Evolutionary conservation across 2,329 filamentous ascomycete genomes (phyloP), one percentile per base, ranked within the genome.

Genomic region (Mycogone perniciosa): DNA sequence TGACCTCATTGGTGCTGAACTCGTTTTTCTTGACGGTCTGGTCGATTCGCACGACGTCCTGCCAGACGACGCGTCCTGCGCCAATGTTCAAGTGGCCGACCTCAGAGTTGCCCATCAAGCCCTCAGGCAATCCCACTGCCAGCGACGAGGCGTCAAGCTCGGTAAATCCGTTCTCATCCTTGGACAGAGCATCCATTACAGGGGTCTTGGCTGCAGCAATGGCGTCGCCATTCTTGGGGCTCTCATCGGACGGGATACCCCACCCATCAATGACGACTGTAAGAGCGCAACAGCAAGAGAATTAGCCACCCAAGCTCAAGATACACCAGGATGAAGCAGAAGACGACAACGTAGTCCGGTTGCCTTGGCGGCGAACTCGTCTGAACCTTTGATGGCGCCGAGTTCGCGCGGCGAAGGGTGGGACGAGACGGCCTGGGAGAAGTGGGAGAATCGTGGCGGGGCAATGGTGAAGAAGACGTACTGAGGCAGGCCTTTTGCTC

Each of bases 71-170:
- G 64, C 93, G 82, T 52, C 93, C 93, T 53, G 93, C 93, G 63
- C 93, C 93, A 69, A 99, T 97, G 79, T 99, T 99, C 76, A 99
- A 74, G 73, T 99, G 93, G 56, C 93, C 93, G 69, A 99, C 93
- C 73, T 99, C 93, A 62, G 89, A 95, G 79, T 99, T 99, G 59
- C 93, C 93, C 93, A 99, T 99, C 59, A 99, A 78, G 53, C 93
- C 93, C 68, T 99, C 91, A 20, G 93, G 93, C 48, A 99, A 82
- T 59, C 93, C 93, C 58, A 99, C 93, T 42, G 93, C 93, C 54
- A 96, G 81, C 40, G 93, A 97, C 2, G 93, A 97, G 52, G 93
- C 93, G 62, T 99, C 93, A 56, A 99, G 85, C 74, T 95, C 85
- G 57, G 88, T 89, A 75, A 86, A 99, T 55, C 91, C 91, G 63